phyloP scores from a whole-genome alignment of 1,284 basidiomycete species.

The Sanguinoderma infundibulare region DNA sequence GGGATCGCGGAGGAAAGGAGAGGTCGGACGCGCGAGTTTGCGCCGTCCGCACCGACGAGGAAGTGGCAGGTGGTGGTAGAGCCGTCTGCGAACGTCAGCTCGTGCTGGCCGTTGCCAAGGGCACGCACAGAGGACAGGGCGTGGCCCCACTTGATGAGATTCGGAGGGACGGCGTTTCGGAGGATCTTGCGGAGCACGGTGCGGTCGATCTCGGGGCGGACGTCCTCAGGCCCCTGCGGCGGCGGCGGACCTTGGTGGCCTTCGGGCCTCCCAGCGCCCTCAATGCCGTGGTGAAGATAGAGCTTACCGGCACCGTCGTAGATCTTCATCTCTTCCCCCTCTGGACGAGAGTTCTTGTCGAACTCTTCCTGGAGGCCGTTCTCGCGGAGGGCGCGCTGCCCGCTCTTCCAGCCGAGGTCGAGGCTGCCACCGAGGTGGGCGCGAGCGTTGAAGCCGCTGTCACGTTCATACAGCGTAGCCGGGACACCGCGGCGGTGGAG shows the following conservation, averaged over 20 bases:
- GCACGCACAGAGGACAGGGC: constrained; percentile 5
- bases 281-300: background rate
- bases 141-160: no score
- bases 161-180: no score
- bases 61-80: constrained; percentile 17
- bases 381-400: constrained; percentile 20
- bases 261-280: no score
- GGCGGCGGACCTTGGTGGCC: background rate
- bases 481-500: constrained; percentile 4
- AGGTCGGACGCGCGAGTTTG: constrained; percentile 43
- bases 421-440: constrained; percentile 19
- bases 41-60: constrained; percentile 53
- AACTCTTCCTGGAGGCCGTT: constrained; percentile 20
- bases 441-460: constrained; percentile 7
- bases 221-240: background rate
- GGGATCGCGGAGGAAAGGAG: constrained; percentile 25
- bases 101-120: constrained; percentile 11
- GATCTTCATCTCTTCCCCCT: constrained; percentile 15
- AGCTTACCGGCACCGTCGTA: constrained; percentile 5
- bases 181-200: no score
- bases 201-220: no score
- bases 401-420: constrained; percentile 19
- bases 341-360: constrained; percentile 7
- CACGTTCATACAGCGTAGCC: constrained; percentile 5
- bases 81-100: constrained; percentile 17